These are phyloP conservation scores for Teunomyces aglyptinius DNA, from an alignment of 805 yeast species.

Conservation along the genomic window DNA sequence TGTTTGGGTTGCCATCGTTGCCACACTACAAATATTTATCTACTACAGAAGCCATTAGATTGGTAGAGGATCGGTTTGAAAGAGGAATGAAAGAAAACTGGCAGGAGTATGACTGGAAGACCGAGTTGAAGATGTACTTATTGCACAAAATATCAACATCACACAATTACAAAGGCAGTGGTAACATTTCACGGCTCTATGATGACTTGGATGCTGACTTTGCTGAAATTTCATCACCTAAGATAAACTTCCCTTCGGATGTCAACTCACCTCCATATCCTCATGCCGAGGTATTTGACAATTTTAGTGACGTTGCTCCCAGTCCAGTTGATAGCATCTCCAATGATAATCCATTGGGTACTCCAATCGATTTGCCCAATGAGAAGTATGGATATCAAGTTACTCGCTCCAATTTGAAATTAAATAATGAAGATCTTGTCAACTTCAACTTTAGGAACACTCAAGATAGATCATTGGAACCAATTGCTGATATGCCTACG, in stretches of 20 bases:
- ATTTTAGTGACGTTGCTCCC: slow-evolving; percentile 5
- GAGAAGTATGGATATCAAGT: slow-evolving; percentile 1
- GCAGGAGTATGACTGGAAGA: slow-evolving; percentile 29
- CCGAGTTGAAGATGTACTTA: slow-evolving; percentile 19
- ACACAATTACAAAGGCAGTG: slow-evolving; percentile 32
- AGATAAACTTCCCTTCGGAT: slow-evolving; percentile 4
- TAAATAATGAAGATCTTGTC: not conserved
- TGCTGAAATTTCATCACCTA: slow-evolving; percentile 9
- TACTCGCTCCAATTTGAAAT: not conserved
- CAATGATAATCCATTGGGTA: slow-evolving; percentile 8
- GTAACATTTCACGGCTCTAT: slow-evolving; percentile 34
- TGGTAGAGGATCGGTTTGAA: slow-evolving; percentile 17
- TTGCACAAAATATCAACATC: slow-evolving; percentile 11
- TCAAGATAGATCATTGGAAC: slow-evolving; percentile 13
- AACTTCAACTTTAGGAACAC: not conserved
- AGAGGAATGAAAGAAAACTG: slow-evolving; percentile 23
- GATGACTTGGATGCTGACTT: slow-evolving; percentile 19
- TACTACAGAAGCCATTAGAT: slow-evolving; percentile 21
- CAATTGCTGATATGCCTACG: slow-evolving; percentile 26
- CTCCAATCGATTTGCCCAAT: slow-evolving; percentile 9
- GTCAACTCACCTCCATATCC: not conserved
- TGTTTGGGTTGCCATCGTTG: slow-evolving; percentile 72
- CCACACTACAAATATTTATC: slow-evolving; percentile 64
- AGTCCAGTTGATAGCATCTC: slow-evolving; percentile 9
- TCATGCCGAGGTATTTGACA: slow-evolving; percentile 3